Evolutionary conservation across 768 basidiomycete species (phyloP), one percentile per base, ranked within the genome.

Genomic region (Tricholoma hemisulphureum): DNA sequence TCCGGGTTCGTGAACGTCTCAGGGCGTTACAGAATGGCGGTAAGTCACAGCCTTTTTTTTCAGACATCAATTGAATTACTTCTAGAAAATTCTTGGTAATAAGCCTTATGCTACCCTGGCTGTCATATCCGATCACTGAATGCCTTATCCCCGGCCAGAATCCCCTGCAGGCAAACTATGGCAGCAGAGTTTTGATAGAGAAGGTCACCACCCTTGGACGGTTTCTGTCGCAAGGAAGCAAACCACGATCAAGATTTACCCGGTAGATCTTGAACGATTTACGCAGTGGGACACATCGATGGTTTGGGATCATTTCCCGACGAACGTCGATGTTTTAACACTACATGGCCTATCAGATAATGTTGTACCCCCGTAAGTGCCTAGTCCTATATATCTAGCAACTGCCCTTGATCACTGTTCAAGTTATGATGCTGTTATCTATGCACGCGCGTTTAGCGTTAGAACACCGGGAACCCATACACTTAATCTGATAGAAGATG

Each of bases 1-100:
- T 71, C 80, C 8, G 83, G 80, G 6, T 87, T 86, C 55, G 85
- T 93, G 39, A 93, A 93, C 63, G 84, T 81, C 23, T 85, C 89
- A 16, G 90, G 85, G 6, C 80, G 92, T 52, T 92, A 91, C 68
- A 80, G 89, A 58, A 93, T 93, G 91, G 69, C 78, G 67, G 89
- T 89, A 69, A 73, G 85, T 79, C 23, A 16, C 7, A 48, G 31
- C 26, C 20, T 35, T 53, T 63, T 55, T 23, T 31, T 54, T n/a
- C n/a, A n/a, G n/a, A 4, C 18, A 28, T 16, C 55, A 46, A 41
- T 50, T 50, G 54, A 43, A 60, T 34, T 20, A 32, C 35, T 58
- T 53, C 53, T 58, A 79, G 77, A 80, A 78, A 75, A 70, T 81
- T 53, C 59, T 73, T 53, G 80, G 81, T 80, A 69, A 66, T 56